phyloP scores from a whole-genome alignment of 345 rosid genomes.

The rapeseed (Brassica napus) region DNA sequence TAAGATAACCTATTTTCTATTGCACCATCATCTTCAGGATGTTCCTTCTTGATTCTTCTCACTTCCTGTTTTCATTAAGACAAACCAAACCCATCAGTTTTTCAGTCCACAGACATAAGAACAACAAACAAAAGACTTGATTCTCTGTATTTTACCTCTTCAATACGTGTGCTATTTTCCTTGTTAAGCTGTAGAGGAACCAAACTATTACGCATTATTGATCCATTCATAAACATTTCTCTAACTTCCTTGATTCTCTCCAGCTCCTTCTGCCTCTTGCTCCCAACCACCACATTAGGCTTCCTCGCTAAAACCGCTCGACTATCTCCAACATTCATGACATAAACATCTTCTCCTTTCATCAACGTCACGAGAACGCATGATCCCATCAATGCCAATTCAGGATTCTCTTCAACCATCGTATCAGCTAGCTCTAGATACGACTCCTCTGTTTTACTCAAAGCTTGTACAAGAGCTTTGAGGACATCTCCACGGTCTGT shows the following conservation, averaged over 20 bases:
- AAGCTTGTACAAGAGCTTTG: constrained; percentile 61
- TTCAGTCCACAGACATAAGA: background rate
- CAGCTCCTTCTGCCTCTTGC: constrained; percentile 45
- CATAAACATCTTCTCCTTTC: constrained; percentile 37
- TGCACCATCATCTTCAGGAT: constrained; percentile 75
- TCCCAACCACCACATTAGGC: constrained; percentile 32
- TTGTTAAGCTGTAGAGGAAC: constrained; percentile 65
- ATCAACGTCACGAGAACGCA: constrained; percentile 87
- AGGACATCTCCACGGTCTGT: constrained; percentile 61
- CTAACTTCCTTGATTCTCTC: constrained; percentile 43
- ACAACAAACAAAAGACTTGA: background rate
- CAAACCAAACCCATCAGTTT: background rate
- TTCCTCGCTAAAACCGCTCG: constrained; percentile 73
- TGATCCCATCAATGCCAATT: constrained; percentile 90
- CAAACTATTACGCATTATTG: constrained; percentile 38
- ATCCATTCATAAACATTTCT: constrained; percentile 37
- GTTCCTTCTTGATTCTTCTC: constrained; percentile 70
- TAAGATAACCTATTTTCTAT: constrained; percentile 70
- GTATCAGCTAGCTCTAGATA: constrained; percentile 64
- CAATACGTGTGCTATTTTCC: constrained; percentile 82
- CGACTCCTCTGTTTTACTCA: constrained; percentile 76
- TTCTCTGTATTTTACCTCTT: constrained; percentile 57
- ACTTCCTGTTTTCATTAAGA: constrained; percentile 59
- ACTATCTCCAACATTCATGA: constrained; percentile 96
- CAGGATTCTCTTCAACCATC: constrained; percentile 77